Base-by-base conservation (phyloP, 345 rosid genomes). In the Rhizophora apiculata region DNA sequence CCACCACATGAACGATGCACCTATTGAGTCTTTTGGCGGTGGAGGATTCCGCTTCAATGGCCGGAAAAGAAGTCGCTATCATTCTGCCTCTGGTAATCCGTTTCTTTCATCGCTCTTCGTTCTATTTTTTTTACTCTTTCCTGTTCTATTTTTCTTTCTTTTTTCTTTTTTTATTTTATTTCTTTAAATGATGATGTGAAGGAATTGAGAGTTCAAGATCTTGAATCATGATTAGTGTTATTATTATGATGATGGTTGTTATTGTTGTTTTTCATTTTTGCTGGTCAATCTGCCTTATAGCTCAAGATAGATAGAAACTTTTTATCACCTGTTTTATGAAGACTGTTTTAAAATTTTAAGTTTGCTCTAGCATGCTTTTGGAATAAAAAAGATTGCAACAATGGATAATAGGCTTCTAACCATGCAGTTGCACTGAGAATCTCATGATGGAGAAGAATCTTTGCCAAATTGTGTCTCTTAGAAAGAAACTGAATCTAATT, bases 61-160 rank as follows among this genome's bases (percentile, higher is more conserved):
- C 53, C 82, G 86, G 67, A 89, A 84, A 81, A 73, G 96, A 82
- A 79, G 81, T 5, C 76, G 80, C 68, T 69, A 27, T 65, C 72
- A 53, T 49, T 51, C 85, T 27, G 65, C 76, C 67, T 74, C 72
- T 60, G 86, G 87, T 81, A 48, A 34, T 46, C 62, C 16, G 62
- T 68, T 37, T 31, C 60, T 43, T 61, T 59, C 61, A 67, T 7
- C 43, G 24, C 61, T 32, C 48, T 34, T 6, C 32, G 67, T 19
- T 36, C 46, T 9, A 22, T 19, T 32, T 30, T 29, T 37, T 24
- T 37, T 13, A 26, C 13, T 60, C 52, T 26, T 32, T 30, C 6
- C 51, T 64, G 11, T 49, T 27, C 9, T 64, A 20, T 20, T 21
- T 48, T 60, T 24, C 29, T 20, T 53, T 15, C n/a, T 29, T 30